A percentile compares a stretch with the other conserved stretches of the same genome.
Evolutionary conservation across 495 filamentous ascomycete species (phyloP).

Genomic region (Darksidea phi): DNA sequence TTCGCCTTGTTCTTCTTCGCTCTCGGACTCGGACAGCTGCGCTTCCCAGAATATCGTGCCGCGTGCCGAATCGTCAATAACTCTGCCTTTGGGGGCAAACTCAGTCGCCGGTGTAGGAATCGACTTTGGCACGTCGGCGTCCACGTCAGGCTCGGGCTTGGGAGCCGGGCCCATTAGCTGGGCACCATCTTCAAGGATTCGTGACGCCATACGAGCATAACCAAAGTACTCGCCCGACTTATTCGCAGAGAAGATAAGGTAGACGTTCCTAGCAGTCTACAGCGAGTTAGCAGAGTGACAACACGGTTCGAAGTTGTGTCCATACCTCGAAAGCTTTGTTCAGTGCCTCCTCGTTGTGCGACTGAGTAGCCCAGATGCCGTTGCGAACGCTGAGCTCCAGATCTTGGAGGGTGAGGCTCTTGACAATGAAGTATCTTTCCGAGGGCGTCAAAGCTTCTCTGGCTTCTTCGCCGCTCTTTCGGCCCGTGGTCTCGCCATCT

Average conservation of each 20-base stretch:
- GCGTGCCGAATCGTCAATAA: slow-evolving; percentile 89
- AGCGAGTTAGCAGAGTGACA: slow-evolving; percentile 20
- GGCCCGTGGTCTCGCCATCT: slow-evolving; percentile 5
- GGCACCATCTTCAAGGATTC: slow-evolving; percentile 72
- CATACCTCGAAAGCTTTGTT: slow-evolving; percentile 84
- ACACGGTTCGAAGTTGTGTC: background rate
- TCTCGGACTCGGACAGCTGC: slow-evolving; percentile 50
- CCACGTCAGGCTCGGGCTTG: slow-evolving; percentile 53
- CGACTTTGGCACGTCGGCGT: slow-evolving; percentile 66
- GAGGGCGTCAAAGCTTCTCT: slow-evolving; percentile 37
- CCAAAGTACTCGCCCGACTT: slow-evolving; percentile 98
- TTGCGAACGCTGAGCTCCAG: slow-evolving; percentile 85
- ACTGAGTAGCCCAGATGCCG: slow-evolving; percentile 90
- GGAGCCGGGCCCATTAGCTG: slow-evolving; percentile 65
- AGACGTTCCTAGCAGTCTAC: slow-evolving; percentile 82
- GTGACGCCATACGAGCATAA: slow-evolving; percentile 87
- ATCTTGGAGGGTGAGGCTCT: slow-evolving; percentile 93
- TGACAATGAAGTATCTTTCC: slow-evolving; percentile 88
- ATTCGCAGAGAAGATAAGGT: slow-evolving; percentile 94
- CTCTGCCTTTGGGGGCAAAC: slow-evolving; percentile 76
- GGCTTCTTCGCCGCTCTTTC: slow-evolving; percentile 21
- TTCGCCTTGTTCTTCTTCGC: slow-evolving; percentile 40
- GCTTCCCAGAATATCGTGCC: slow-evolving; percentile 98
- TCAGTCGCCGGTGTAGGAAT: slow-evolving; percentile 79
- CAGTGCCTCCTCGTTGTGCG: slow-evolving; percentile 80